Evolutionary conservation across 352 stramenopile species (phyloP).

Genomic region (Achlya hypogyna): DNA sequence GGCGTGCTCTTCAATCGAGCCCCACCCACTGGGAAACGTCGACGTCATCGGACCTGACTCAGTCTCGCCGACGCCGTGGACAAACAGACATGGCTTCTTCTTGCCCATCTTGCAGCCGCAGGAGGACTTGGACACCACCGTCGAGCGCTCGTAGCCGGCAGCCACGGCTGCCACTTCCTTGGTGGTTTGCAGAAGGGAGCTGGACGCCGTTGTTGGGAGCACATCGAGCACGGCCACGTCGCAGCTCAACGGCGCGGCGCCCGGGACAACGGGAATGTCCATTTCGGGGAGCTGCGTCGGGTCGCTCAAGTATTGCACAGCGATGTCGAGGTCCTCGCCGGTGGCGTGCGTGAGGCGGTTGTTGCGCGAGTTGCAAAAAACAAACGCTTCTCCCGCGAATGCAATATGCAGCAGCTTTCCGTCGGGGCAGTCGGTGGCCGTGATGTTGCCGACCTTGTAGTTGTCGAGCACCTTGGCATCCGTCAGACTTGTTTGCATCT

Average conservation of each 20-base stretch:
- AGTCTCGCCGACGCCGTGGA: slow-evolving; percentile 35
- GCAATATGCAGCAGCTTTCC: slow-evolving; percentile 27
- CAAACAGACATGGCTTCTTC: slow-evolving; percentile 32
- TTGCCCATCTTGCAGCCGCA: slow-evolving; percentile 1
- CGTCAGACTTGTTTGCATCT: neutral
- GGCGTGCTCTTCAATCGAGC: slow-evolving; percentile 26
- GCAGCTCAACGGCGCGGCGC: neutral
- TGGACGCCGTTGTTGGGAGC: neutral
- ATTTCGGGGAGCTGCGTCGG: slow-evolving; percentile 18
- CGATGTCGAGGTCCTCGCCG: slow-evolving; percentile 22
- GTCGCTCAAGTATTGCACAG: slow-evolving; percentile 21
- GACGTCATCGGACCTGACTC: slow-evolving; percentile 20
- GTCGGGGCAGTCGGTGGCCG: neutral
- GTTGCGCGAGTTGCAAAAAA: slow-evolving; percentile 26
- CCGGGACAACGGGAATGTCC: neutral
- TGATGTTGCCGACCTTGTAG: neutral
- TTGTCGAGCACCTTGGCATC: neutral
- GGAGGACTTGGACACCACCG: neutral
- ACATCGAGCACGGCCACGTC: neutral
- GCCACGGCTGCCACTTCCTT: neutral
- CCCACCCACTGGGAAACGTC: slow-evolving; percentile 22
- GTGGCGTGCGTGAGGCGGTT: slow-evolving; percentile 17
- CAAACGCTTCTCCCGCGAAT: slow-evolving; percentile 31
- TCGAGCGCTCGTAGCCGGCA: neutral
- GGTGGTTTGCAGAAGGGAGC: neutral